phyloP scores from a whole-genome alignment of 1,284 basidiomycete species.

The Neonothopanus nambi region DNA sequence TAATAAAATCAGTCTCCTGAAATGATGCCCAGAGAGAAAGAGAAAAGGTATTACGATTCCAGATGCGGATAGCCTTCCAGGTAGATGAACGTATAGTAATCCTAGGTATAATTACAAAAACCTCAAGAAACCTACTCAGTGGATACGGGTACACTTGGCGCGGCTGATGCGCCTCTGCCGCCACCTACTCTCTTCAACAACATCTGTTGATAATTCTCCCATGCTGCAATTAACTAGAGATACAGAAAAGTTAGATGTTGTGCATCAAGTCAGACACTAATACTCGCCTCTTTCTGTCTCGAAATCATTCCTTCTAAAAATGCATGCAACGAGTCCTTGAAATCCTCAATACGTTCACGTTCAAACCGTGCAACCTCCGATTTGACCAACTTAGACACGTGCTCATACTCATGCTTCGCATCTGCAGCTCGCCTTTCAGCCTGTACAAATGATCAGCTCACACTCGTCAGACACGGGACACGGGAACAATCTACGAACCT shows the following conservation, averaged over 20 bases:
- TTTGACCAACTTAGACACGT: conserved; percentile 86
- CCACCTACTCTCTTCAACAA: conserved; percentile 52
- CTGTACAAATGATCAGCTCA: conserved; percentile 39
- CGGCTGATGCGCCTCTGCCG: not conserved
- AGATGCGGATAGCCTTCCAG: too few species aligned
- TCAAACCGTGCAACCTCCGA: conserved; percentile 93
- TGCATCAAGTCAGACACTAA: not conserved
- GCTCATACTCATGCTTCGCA: conserved; percentile 85
- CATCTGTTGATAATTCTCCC: conserved; percentile 74
- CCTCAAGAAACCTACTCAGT: too few species aligned
- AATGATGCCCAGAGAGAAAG: too few species aligned
- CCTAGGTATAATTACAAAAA: too few species aligned
- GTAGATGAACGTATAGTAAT: too few species aligned
- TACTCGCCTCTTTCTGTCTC: conserved; percentile 76
- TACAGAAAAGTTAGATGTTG: not conserved
- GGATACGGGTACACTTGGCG: too few species aligned
- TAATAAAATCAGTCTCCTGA: too few species aligned
- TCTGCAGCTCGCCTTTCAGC: conserved; percentile 83
- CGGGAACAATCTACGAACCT: conserved; percentile 48
- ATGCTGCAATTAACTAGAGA: conserved; percentile 60
- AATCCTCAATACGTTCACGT: conserved; percentile 88
- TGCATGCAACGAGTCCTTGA: conserved; percentile 73
- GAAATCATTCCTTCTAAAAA: conserved; percentile 84
- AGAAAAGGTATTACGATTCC: too few species aligned
- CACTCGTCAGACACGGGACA: conserved; percentile 7